Percentiles rank a stretch among this genome's conserved stretches.
phyloP scores from a whole-genome alignment of 352 stramenopile genomes.

The Phytophthora quininea region DNA sequence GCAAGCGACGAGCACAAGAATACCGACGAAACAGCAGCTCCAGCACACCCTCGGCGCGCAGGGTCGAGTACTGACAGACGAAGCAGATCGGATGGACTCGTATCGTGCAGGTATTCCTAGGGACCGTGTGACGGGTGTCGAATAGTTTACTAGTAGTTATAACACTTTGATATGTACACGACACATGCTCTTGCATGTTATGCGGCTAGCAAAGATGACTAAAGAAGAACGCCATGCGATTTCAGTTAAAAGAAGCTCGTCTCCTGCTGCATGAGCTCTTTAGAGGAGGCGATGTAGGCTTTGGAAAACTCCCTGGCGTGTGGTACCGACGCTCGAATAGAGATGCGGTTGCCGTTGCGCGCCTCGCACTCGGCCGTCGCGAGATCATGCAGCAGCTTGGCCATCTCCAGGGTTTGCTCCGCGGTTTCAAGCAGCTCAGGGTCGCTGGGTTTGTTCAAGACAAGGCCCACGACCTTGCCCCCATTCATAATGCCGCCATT shows the following conservation, averaged over 20 bases:
- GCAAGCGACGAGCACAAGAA: constrained; percentile 71
- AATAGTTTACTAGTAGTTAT: constrained; percentile 22
- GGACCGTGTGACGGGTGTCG: no score
- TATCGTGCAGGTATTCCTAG: background rate
- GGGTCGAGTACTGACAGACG: constrained; percentile 52
- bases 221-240: constrained; percentile 1
- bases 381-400: constrained; percentile 76
- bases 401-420: constrained; percentile 77
- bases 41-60: constrained; percentile 45
- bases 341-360: constrained; percentile 66
- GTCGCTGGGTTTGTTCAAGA: constrained; percentile 43
- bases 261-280: constrained; percentile 74
- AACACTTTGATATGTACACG: constrained; percentile 19
- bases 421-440: constrained; percentile 59
- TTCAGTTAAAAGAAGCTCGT: constrained; percentile 34
- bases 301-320: constrained; percentile 72
- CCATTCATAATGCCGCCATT: constrained; percentile 59
- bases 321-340: constrained; percentile 47
- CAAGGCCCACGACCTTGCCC: constrained; percentile 39
- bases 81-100: constrained; percentile 2
- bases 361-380: constrained; percentile 73
- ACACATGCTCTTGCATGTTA: constrained; percentile 13
- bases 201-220: constrained; percentile 1
- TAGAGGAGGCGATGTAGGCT: constrained; percentile 69
- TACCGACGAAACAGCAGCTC: constrained; percentile 79